A percentile compares a stretch with the other conserved stretches of the same genome.
Conservation (phyloP, 495 filamentous ascomycete genomes). For the Penicillium waksmanii region DNA sequence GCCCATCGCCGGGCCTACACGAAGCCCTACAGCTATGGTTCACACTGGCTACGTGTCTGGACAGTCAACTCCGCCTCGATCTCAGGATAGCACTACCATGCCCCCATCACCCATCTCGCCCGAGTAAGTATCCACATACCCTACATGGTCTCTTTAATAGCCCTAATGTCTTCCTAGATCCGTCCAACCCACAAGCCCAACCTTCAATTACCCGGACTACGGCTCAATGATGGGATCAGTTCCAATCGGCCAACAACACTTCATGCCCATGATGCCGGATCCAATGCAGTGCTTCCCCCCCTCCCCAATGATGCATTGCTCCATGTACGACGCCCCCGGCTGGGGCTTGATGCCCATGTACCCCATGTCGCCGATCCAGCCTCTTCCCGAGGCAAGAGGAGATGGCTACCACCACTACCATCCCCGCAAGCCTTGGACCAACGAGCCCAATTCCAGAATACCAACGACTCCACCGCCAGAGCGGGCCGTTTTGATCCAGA, state of each 20-base stretch:
- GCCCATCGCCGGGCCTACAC: conserved; percentile 50
- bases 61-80: conserved; percentile 41
- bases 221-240: conserved; percentile 33
- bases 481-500: conserved; percentile 36
- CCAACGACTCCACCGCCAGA: conserved; percentile 10
- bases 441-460: conserved; percentile 13
- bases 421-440: conserved; percentile 20
- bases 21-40: conserved; percentile 40
- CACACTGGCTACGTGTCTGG: conserved; percentile 34
- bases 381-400: conserved; percentile 13
- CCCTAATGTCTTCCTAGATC: conserved; percentile 27
- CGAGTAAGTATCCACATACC: conserved; percentile 33
- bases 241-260: conserved; percentile 30
- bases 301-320: conserved; percentile 35
- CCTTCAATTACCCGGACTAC: conserved; percentile 37
- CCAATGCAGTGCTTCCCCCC: conserved; percentile 35
- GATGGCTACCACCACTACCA: conserved; percentile 10
- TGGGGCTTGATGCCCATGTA: conserved; percentile 41
- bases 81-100: conserved; percentile 33
- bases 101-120: conserved; percentile 46
- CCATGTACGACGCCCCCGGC: conserved; percentile 35
- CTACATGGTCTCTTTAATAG: neutral
- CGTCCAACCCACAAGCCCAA: conserved; percentile 29
- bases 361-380: conserved; percentile 32
- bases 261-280: conserved; percentile 41